Conservation (phyloP, 441 rosid species). For the Erysimum pusillum region DNA sequence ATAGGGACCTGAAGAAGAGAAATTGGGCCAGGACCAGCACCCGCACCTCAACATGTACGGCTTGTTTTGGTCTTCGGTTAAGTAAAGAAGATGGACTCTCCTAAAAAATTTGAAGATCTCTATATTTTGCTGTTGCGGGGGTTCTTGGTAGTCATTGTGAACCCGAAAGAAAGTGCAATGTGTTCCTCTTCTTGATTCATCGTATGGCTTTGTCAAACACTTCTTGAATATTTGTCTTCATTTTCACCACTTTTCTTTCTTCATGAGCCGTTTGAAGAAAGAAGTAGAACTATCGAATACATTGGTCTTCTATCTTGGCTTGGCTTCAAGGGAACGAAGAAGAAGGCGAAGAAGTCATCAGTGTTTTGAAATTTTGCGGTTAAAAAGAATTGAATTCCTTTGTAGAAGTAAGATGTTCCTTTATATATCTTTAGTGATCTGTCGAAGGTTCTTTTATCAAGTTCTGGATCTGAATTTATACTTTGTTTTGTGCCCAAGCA, state of each 20-base stretch:
- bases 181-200: not conserved
- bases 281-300: not conserved
- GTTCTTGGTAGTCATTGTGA: not conserved
- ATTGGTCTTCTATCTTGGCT: not conserved
- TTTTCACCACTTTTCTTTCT: not conserved
- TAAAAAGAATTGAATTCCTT: not conserved
- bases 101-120: not conserved
- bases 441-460: not conserved
- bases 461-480: too few species aligned
- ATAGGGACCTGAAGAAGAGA: slow-evolving; percentile 53
- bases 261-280: not conserved
- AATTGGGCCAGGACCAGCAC: slow-evolving; percentile 29
- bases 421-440: not conserved
- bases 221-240: not conserved
- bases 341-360: not conserved
- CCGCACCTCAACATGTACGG: slow-evolving; percentile 46
- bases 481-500: too few species aligned
- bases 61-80: not conserved
- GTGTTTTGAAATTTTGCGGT: not conserved
- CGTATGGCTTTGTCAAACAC: not conserved
- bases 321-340: not conserved
- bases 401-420: not conserved
- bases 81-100: not conserved
- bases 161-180: not conserved
- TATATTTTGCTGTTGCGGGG: not conserved